phyloP scores from a whole-genome alignment of 2,329 filamentous ascomycete genomes.

The Zymoseptoria brevis region DNA sequence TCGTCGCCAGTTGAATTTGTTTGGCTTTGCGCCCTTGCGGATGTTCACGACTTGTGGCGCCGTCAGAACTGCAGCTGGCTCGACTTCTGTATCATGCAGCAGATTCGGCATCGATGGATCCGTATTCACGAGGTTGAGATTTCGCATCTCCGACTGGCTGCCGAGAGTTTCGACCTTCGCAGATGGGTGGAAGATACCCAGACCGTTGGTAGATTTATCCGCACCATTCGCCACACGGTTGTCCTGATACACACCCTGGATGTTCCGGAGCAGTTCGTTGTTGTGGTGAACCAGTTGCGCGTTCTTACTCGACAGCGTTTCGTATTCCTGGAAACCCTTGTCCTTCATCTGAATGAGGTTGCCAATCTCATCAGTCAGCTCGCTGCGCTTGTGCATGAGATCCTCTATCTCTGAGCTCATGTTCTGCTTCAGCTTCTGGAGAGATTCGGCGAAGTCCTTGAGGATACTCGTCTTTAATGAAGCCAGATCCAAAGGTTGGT shows the following conservation, averaged over 20 bases:
- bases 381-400: conserved; percentile 78
- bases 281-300: conserved; percentile 90
- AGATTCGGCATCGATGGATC: conserved; percentile 35
- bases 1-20: conserved; percentile 99
- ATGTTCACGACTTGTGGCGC: conserved; percentile 94
- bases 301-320: conserved; percentile 90
- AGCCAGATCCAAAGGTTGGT: conserved; percentile 68
- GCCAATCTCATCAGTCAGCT: conserved; percentile 75
- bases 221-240: conserved; percentile 43
- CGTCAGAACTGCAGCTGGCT: conserved; percentile 50
- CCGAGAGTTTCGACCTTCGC: conserved; percentile 15
- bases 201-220: conserved; percentile 43
- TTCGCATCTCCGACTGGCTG: conserved; percentile 35
- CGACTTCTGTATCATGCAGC: conserved; percentile 54
- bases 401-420: conserved; percentile 71
- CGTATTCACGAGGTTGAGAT: conserved; percentile 25
- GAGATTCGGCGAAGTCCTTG: conserved; percentile 53
- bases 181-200: conserved; percentile 50
- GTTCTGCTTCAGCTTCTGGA: conserved; percentile 70
- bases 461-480: conserved; percentile 58
- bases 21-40: conserved; percentile 74
- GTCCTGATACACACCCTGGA: conserved; percentile 85
- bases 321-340: conserved; percentile 88
- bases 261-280: conserved; percentile 87
- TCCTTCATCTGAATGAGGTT: conserved; percentile 79